Evolutionary conservation across 257 asterid species (phyloP).

Genomic region (Echites panduratus): DNA sequence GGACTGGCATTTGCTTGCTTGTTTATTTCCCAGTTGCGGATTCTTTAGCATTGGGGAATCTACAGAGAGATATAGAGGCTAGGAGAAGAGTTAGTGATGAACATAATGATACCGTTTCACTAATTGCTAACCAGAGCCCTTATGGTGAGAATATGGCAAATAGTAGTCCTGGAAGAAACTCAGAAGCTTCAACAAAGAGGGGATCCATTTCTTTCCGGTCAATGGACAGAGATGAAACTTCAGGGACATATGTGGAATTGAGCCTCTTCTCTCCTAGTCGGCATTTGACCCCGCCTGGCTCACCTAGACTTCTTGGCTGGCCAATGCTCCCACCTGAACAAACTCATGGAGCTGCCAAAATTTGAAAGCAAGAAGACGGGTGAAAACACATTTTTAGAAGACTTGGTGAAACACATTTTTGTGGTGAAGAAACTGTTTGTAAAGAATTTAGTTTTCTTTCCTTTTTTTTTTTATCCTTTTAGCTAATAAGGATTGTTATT

Average conservation of each 20-base stretch:
- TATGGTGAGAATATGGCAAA: constrained; percentile 29
- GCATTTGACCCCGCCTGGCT: constrained; percentile 60
- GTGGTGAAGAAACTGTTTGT: constrained; percentile 50
- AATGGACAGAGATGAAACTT: constrained; percentile 44
- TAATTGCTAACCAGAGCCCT: constrained; percentile 61
- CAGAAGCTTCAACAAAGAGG: constrained; percentile 39
- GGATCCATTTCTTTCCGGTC: constrained; percentile 64
- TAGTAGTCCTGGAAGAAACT: constrained; percentile 39
- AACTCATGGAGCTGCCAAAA: constrained; percentile 18
- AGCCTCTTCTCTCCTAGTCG: constrained; percentile 63
- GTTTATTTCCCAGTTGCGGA: constrained; percentile 80
- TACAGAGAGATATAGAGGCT: constrained; percentile 53
- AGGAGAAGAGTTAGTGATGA: constrained; percentile 40
- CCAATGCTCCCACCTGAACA: constrained; percentile 50
- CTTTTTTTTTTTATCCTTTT: not conserved
- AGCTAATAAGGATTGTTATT: constrained; percentile 44
- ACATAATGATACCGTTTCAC: constrained; percentile 47
- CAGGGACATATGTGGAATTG: constrained; percentile 77
- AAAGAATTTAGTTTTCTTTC: constrained; percentile 33
- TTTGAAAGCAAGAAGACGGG: constrained; percentile 9
- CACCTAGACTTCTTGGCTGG: constrained; percentile 70
- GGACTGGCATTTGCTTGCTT: constrained; percentile 57
- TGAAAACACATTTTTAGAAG: constrained; percentile 35
- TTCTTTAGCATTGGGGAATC: constrained; percentile 58
- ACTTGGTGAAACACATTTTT: constrained; percentile 38